Conservation (phyloP, 352 stramenopile genomes). For the Achlya hypogyna region DNA sequence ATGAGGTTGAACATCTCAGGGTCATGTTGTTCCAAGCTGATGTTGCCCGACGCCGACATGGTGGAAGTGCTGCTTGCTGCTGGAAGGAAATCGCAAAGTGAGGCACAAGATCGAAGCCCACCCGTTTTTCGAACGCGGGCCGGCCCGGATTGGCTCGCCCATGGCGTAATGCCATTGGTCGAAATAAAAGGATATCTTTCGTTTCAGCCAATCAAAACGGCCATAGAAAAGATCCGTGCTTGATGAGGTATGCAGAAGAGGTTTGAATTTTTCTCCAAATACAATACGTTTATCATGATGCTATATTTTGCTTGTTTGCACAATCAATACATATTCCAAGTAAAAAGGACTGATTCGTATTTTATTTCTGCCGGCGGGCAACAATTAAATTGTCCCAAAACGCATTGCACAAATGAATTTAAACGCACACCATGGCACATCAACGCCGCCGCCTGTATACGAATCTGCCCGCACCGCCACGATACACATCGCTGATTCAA, state of each 20-base stretch:
- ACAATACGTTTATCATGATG: too few relatives aligned
- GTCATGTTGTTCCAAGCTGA: constrained; percentile 90
- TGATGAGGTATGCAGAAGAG: not conserved
- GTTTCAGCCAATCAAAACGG: not conserved
- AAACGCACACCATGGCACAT: too few relatives aligned
- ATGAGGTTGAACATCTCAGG: constrained; percentile 98
- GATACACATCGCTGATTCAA: not conserved
- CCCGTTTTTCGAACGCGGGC: constrained; percentile 1
- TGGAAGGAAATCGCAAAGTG: constrained; percentile 90
- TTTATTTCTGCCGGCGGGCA: too few relatives aligned
- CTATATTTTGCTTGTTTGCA: not conserved
- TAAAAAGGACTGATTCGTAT: too few relatives aligned
- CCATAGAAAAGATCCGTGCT: not conserved
- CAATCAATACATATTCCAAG: not conserved
- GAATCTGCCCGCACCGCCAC: not conserved
- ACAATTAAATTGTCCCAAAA: constrained; percentile 10
- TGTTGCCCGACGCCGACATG: constrained; percentile 35
- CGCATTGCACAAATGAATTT: too few relatives aligned
- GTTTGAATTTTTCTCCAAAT: constrained; percentile 1
- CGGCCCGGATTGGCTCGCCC: not conserved
- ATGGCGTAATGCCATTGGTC: not conserved
- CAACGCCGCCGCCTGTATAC: not conserved
- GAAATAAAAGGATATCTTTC: not conserved
- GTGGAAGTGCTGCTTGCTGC: constrained; percentile 80
- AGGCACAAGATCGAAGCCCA: constrained; percentile 56